Conservation (phyloP, 768 basidiomycete genomes). For the Kwoniella europaea region DNA sequence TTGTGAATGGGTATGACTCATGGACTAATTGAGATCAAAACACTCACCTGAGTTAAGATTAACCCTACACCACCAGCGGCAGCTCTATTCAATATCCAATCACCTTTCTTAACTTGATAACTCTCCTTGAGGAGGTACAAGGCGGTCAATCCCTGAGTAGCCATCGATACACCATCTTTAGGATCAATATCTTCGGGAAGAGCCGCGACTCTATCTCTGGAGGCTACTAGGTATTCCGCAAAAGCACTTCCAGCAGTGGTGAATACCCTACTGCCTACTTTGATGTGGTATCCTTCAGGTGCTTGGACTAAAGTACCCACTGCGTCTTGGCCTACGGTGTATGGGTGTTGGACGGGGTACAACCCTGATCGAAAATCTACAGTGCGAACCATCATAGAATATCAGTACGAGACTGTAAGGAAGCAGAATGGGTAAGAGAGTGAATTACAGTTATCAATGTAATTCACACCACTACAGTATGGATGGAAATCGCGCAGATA, state of each 20-base stretch:
- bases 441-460: slow-evolving; percentile 61
- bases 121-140: slow-evolving; percentile 80
- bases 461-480: slow-evolving; percentile 68
- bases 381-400: too few species aligned
- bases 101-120: slow-evolving; percentile 74
- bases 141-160: slow-evolving; percentile 78
- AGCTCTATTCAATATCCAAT: slow-evolving; percentile 83
- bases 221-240: slow-evolving; percentile 73
- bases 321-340: slow-evolving; percentile 74
- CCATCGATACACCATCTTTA: slow-evolving; percentile 68
- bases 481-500: too few species aligned
- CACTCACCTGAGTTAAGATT: slow-evolving; percentile 58
- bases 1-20: too few species aligned
- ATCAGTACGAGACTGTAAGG: too few species aligned
- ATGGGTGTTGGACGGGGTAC: slow-evolving; percentile 60
- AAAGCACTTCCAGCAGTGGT: slow-evolving; percentile 60
- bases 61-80: slow-evolving; percentile 84
- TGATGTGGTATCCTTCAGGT: slow-evolving; percentile 73
- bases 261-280: slow-evolving; percentile 75
- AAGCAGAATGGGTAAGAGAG: too few species aligned
- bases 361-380: slow-evolving; percentile 67
- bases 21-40: too few species aligned
- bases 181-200: slow-evolving; percentile 67
- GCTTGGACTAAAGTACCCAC: slow-evolving; percentile 76
- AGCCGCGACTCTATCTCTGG: slow-evolving; percentile 69